A percentile compares a stretch with the other conserved stretches of the same genome.
Conservation (phyloP, 306 rosid genomes). For the Fragaria iinumae region DNA sequence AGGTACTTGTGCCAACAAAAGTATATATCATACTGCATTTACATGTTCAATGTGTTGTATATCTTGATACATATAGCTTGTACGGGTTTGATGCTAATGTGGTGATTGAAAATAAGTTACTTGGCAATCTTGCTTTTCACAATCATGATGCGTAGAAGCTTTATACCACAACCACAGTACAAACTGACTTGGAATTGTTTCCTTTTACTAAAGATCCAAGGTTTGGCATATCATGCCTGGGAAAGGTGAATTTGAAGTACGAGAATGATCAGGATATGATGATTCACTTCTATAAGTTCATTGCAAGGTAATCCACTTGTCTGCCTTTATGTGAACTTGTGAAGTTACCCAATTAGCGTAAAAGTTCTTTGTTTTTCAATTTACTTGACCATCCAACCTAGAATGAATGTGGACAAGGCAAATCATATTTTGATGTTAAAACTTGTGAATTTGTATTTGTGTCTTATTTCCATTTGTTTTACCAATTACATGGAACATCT, state of each 20-base stretch:
- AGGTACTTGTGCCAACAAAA: not conserved
- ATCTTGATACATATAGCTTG: not conserved
- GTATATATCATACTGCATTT: not conserved
- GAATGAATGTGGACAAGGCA: not conserved
- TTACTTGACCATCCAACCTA: not conserved
- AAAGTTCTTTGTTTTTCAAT: not conserved
- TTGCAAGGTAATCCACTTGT: conserved; percentile 49
- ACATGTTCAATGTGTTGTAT: not conserved
- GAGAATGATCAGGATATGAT: conserved; percentile 76
- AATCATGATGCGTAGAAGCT: not conserved
- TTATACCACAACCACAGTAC: not conserved
- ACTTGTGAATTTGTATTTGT: not conserved
- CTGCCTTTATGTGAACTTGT: not conserved
- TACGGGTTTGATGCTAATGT: not conserved
- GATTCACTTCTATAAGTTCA: conserved; percentile 63
- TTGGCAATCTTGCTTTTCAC: not conserved
- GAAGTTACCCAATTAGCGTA: not conserved
- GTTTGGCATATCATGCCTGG: conserved; percentile 71
- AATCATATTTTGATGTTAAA: too few relatives aligned
- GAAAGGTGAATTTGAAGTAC: conserved; percentile 54
- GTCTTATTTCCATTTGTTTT: not conserved
- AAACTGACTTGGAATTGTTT: not conserved
- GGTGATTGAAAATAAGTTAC: not conserved
- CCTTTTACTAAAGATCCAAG: conserved; percentile 55
- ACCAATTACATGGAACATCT: not conserved